Percentiles rank a stretch among this genome's conserved stretches.
These are phyloP conservation scores for Cymbopogon citratus DNA, from an alignment of 176 grass and related monocot genomes.

Conservation along the genomic window DNA sequence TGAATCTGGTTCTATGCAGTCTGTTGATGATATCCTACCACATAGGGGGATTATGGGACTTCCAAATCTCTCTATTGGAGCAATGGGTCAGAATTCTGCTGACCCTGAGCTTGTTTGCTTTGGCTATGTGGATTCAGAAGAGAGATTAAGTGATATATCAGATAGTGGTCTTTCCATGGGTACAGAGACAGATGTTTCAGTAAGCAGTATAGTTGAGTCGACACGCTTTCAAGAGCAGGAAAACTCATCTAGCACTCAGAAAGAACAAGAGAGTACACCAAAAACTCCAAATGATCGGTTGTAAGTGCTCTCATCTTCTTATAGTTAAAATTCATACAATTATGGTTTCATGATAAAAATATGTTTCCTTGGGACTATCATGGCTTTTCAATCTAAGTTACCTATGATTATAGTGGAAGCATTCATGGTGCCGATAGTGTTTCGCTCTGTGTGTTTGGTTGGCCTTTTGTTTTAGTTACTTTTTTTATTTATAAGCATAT, in stretches of 20 bases:
- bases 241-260: slow-evolving; percentile 20
- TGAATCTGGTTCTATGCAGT: slow-evolving; percentile 67
- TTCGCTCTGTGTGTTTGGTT: background rate
- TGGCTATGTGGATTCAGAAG: slow-evolving; percentile 67
- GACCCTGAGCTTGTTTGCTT: slow-evolving; percentile 43
- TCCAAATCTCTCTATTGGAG: slow-evolving; percentile 9
- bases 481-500: background rate
- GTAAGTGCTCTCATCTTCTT: slow-evolving; percentile 35
- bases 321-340: background rate
- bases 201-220: slow-evolving; percentile 52
- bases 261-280: slow-evolving; percentile 32
- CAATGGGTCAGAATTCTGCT: slow-evolving; percentile 32
- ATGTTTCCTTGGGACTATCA: background rate
- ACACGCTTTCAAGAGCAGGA: slow-evolving; percentile 44
- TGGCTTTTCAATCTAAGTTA: background rate
- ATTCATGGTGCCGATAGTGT: background rate
- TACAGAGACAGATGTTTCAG: slow-evolving; percentile 73
- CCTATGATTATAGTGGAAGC: slow-evolving; percentile 5
- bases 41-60: slow-evolving; percentile 39
- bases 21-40: slow-evolving; percentile 37
- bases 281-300: slow-evolving; percentile 35
- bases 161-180: slow-evolving; percentile 79
- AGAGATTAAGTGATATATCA: slow-evolving; percentile 73
- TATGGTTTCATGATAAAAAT: background rate
- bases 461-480: background rate